Conservation (phyloP, 768 basidiomycete species). For the Trametes cingulata region DNA sequence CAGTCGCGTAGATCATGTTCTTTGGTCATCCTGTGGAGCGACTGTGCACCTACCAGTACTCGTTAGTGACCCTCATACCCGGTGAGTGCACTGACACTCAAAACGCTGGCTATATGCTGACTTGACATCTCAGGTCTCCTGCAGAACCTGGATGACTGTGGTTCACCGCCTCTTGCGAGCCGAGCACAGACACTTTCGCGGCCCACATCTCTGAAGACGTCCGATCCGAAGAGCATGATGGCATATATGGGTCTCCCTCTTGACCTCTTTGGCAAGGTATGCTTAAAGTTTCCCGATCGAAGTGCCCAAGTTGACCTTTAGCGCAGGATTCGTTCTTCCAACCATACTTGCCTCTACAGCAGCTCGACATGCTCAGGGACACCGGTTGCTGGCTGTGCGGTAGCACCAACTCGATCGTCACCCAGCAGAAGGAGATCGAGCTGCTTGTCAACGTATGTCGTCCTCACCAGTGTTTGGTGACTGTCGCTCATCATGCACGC, state of each 20-base stretch:
- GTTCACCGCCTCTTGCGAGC: constrained; percentile 74
- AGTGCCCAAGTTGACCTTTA: not conserved
- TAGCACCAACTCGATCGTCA: constrained; percentile 95
- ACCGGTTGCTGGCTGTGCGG: constrained; percentile 87
- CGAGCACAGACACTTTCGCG: constrained; percentile 63
- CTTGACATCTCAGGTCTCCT: constrained; percentile 60
- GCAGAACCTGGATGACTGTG: constrained; percentile 88
- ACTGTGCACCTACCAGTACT: constrained; percentile 97
- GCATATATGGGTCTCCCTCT: constrained; percentile 92
- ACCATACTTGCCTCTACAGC: constrained; percentile 94
- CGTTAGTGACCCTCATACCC: constrained; percentile 89
- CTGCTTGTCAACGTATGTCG: constrained; percentile 78
- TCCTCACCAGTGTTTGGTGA: not conserved
- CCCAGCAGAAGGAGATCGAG: constrained; percentile 90
- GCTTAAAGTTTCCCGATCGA: not conserved
- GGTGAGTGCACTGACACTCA: constrained; percentile 45
- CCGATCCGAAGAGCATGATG: constrained; percentile 88
- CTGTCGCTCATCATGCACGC: not conserved
- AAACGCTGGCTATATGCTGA: not conserved
- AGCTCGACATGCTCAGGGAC: constrained; percentile 82
- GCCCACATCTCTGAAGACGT: constrained; percentile 82
- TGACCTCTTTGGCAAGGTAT: constrained; percentile 88
- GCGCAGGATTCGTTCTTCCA: constrained; percentile 91
- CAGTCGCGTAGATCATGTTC: constrained; percentile 79
- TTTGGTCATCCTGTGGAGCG: constrained; percentile 95